A percentile compares a stretch with the other conserved stretches of the same genome.
These are phyloP conservation scores for Myriosclerotinia scirpicola DNA, from an alignment of 2,329 filamentous ascomycete genomes.

Conservation along the genomic window DNA sequence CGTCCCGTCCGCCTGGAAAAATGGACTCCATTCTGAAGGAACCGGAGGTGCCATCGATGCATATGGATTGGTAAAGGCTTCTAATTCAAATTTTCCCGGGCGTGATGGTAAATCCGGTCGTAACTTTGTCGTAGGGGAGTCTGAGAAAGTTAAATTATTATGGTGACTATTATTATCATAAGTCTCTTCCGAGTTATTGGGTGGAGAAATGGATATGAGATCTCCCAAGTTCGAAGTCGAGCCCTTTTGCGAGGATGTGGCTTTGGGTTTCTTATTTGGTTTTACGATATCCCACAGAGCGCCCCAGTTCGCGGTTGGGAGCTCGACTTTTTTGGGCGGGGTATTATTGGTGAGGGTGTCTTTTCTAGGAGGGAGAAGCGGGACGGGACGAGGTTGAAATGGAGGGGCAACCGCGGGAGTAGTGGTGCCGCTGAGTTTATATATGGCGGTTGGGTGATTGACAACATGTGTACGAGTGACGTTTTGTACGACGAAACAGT, in stretches of 20 bases:
- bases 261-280: conserved; percentile 29
- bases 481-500: conserved; percentile 34
- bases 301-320: conserved; percentile 36
- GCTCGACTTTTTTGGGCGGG: conserved; percentile 20
- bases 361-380: conserved; percentile 26
- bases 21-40: conserved; percentile 32
- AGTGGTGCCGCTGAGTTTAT: conserved; percentile 28
- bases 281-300: conserved; percentile 35
- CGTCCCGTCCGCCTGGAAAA: conserved; percentile 30
- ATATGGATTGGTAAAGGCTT: conserved; percentile 7
- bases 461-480: conserved; percentile 26
- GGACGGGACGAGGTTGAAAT: conserved; percentile 25
- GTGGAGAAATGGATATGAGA: not conserved
- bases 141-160: not conserved
- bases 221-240: not conserved
- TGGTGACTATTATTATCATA: not conserved
- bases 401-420: conserved; percentile 26
- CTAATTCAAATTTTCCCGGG: conserved; percentile 10
- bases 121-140: conserved; percentile 4
- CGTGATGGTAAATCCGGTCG: not conserved
- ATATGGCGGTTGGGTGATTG: conserved; percentile 26
- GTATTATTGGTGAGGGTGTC: conserved; percentile 8
- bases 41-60: conserved; percentile 6
- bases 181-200: not conserved
- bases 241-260: not conserved